A percentile compares a stretch with the other conserved stretches of the same genome.
Evolutionary conservation across 192 early-diverging fungal genomes (phyloP).

Genomic region (Powellomyces hirtus): DNA sequence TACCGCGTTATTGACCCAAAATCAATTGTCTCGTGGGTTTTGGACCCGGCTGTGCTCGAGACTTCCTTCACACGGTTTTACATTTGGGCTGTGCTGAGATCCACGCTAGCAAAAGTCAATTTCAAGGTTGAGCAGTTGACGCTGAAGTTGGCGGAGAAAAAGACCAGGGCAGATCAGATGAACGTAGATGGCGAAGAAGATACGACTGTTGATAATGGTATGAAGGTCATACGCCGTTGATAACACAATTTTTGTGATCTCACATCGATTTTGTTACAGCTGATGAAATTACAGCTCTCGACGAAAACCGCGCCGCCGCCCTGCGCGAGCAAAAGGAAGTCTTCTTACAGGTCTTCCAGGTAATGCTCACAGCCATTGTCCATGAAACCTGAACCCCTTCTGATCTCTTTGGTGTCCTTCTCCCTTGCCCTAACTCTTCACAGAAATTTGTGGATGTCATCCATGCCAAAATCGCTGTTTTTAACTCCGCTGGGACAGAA

Average conservation of each 20-base stretch:
- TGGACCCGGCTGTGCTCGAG: constrained; percentile 39
- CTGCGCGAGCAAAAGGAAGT: constrained; percentile 79
- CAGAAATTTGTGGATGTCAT: constrained; percentile 30
- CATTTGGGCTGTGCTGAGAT: constrained; percentile 84
- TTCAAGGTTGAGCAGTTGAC: constrained; percentile 73
- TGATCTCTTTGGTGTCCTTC: too few relatives aligned
- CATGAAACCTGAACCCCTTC: too few relatives aligned
- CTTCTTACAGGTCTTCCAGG: constrained; percentile 69
- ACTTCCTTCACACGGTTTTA: constrained; percentile 51
- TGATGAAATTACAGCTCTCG: constrained; percentile 50
- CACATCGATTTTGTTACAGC: neutral
- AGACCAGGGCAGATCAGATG: constrained; percentile 23
- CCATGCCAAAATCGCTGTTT: neutral
- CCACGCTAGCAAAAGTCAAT: constrained; percentile 82
- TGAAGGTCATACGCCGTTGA: neutral
- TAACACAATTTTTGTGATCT: neutral
- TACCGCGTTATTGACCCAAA: constrained; percentile 89
- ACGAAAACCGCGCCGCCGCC: constrained; percentile 67
- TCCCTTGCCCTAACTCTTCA: neutral
- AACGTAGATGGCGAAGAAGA: constrained; percentile 30
- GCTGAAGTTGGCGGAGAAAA: constrained; percentile 35
- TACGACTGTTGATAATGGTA: neutral
- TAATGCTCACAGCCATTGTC: too few relatives aligned
- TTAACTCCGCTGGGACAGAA: constrained; percentile 15
- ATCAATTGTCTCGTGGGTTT: constrained; percentile 77